A percentile compares a stretch with the other conserved stretches of the same genome.
These are phyloP conservation scores for Anastatica hierochuntica DNA, from an alignment of 345 rosid species.

Conservation along the genomic window DNA sequence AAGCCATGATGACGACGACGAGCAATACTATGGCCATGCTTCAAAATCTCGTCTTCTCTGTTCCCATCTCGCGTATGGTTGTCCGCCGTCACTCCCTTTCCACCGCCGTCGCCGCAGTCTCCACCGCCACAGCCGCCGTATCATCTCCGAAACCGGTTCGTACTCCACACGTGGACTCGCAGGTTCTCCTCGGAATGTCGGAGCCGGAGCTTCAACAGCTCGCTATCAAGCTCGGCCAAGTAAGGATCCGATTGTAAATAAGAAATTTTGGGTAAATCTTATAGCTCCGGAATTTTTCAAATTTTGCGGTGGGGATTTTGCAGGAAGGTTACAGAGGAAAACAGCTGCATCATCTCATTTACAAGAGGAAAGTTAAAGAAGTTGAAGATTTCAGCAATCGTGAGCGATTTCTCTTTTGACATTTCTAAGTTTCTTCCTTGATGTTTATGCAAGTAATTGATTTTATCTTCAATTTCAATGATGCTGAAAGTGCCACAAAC, in stretches of 20 bases:
- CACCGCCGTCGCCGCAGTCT: slow-evolving; percentile 15
- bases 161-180: slow-evolving; percentile 41
- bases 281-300: neutral
- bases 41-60: slow-evolving; percentile 43
- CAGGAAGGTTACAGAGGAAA: slow-evolving; percentile 90
- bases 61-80: slow-evolving; percentile 44
- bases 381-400: slow-evolving; percentile 75
- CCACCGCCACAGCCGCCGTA: slow-evolving; percentile 14
- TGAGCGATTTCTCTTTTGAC: no score
- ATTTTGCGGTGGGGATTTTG: neutral
- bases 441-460: neutral
- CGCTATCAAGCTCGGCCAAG: slow-evolving; percentile 78
- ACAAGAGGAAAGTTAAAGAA: slow-evolving; percentile 68
- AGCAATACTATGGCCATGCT: slow-evolving; percentile 51
- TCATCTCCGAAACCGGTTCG: slow-evolving; percentile 33
- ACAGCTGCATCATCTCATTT: slow-evolving; percentile 78
- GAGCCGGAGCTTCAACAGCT: slow-evolving; percentile 82
- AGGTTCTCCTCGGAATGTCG: slow-evolving; percentile 84
- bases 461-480: neutral
- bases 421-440: neutral
- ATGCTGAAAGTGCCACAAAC: slow-evolving; percentile 58
- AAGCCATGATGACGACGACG: slow-evolving; percentile 27
- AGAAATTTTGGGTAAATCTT: no score
- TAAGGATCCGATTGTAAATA: no score
- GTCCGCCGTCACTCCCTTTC: slow-evolving; percentile 30